Evolutionary conservation across 495 filamentous ascomycete species (phyloP), one percentile per base, ranked within the genome.

Genomic region (Penicillium diatomitis): DNA sequence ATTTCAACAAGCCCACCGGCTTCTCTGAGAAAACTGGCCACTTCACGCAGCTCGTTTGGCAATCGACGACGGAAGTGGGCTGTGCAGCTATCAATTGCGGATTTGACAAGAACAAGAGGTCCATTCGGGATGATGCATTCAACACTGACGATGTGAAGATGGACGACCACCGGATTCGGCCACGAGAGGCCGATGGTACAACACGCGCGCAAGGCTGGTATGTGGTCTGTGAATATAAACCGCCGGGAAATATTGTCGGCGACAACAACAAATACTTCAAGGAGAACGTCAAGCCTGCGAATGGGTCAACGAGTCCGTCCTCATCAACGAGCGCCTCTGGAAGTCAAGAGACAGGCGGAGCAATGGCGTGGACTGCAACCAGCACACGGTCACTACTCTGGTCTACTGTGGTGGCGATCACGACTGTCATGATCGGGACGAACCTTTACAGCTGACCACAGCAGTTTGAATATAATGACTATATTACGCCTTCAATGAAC

Each of bases 21-120:
- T 90, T 86, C 61, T 67, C 51, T 6, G 74, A 85, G 50, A 55
- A 65, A 11, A 89, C 87, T n/a, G 88, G 87, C 0, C 87, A 94
- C 66, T 94, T 88, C 63, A 88, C 87, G 29, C 87, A 90, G 70
- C 61, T 94, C 38, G 86, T 91, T 2, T 94, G 88, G 88, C 80
- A 77, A 62, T 68, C 71, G 33, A 89, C 85, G 7, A 83, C 65
- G 12, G 64, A 73, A 39, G 78, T 90, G 0, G 88, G 88, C 6
- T 94, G 88, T 62, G 85, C 76, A 34, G 65, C 75, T 38, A 64
- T 70, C 47, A 62, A 80, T 48, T 91, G 87, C 49, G 74, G 69
- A 20, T 68, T 67, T 36, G 49, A 48, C 6, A 12, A 56, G 9
- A 32, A 56, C 4, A 30, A 38, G 4, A 20, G 20, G 20, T 1